Percentiles rank a stretch among this genome's conserved stretches.
phyloP scores from a whole-genome alignment of 257 asterid genomes.

The Misopates orontium region DNA sequence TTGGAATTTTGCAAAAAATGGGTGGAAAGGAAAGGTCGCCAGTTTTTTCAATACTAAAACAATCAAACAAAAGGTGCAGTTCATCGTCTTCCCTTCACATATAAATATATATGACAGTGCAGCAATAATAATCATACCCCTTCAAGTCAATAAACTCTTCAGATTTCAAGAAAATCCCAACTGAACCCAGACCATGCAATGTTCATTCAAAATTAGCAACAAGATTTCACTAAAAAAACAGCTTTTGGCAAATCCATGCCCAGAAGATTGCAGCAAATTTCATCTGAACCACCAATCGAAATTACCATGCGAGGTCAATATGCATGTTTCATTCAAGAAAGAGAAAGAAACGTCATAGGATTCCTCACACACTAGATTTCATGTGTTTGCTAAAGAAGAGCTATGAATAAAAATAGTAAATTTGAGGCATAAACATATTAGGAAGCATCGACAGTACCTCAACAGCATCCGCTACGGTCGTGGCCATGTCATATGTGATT shows the following conservation, averaged over 20 bases:
- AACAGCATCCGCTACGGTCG: constrained; percentile 92
- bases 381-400: not conserved
- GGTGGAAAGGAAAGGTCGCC: not conserved
- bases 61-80: not conserved
- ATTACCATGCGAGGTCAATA: constrained; percentile 7
- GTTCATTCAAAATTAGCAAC: not conserved
- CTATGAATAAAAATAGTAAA: constrained; percentile 1
- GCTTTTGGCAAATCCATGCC: not conserved
- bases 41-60: constrained; percentile 1
- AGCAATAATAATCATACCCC: constrained; percentile 3
- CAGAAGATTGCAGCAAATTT: constrained; percentile 16
- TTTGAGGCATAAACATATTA: constrained; percentile 9
- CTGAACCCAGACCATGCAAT: constrained; percentile 16
- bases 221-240: not conserved
- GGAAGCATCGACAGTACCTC: constrained; percentile 64
- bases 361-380: not conserved
- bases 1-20: not conserved
- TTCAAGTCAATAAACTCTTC: constrained; percentile 2
- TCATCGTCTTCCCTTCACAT: constrained; percentile 4
- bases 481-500: constrained; percentile 93
- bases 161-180: constrained; percentile 7
- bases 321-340: constrained; percentile 5
- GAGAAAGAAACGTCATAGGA: constrained; percentile 9
- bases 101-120: not conserved
- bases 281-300: constrained; percentile 14